phyloP scores from a whole-genome alignment of 441 rosid species.

The Erysimum cheiri region DNA sequence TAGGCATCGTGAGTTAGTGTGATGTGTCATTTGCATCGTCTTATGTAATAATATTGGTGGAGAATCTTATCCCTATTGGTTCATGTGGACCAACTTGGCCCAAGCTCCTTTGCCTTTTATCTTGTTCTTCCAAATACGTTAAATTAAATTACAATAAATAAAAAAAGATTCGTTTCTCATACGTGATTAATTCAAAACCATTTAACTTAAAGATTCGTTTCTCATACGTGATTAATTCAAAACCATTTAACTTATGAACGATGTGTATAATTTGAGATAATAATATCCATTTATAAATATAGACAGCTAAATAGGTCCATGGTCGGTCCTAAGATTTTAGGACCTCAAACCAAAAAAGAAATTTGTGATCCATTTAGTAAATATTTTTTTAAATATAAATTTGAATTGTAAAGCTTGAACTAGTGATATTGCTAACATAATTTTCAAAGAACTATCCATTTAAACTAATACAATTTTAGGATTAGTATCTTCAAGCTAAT shows the following conservation, averaged over 20 bases:
- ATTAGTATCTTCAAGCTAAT: not conserved
- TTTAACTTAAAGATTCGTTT: not conserved
- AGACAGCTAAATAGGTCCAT: conserved; percentile 13
- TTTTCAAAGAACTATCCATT: not conserved
- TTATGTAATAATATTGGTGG: conserved; percentile 26
- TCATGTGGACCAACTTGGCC: conserved; percentile 42
- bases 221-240: not conserved
- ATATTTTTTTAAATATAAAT: too few species aligned
- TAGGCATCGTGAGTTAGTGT: conserved; percentile 26
- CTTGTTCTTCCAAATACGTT: conserved; percentile 27
- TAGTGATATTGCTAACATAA: not conserved
- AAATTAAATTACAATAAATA: not conserved
- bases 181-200: not conserved
- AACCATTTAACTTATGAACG: not conserved
- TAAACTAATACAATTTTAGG: not conserved
- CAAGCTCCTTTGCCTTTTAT: conserved; percentile 31
- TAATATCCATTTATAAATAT: conserved; percentile 3
- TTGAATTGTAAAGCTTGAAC: not conserved
- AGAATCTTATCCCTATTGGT: conserved; percentile 45
- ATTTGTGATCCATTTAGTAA: not conserved
- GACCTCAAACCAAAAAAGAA: not conserved
- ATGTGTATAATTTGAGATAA: not conserved
- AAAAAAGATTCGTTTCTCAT: conserved; percentile 20
- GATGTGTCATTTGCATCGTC: conserved; percentile 41
- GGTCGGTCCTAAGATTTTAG: not conserved